Percentiles rank a stretch among this genome's conserved stretches.
These are phyloP conservation scores for Reticulascus tulasneorum DNA, from an alignment of 2,329 filamentous ascomycete genomes.

Conservation along the genomic window DNA sequence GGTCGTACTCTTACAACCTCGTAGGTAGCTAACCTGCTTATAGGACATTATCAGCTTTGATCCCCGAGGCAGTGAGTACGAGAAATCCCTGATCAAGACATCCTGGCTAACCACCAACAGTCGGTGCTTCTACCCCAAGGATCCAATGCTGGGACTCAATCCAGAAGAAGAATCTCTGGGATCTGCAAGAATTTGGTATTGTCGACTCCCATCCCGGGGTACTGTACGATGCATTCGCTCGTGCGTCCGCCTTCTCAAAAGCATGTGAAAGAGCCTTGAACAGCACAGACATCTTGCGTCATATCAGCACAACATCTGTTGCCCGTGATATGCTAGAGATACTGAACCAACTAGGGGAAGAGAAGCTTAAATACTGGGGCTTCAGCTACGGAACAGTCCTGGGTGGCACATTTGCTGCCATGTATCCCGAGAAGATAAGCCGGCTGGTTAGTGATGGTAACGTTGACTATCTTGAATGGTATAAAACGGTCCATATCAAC, in stretches of 20 bases:
- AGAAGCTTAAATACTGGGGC: slow-evolving; percentile 48
- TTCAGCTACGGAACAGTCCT: slow-evolving; percentile 53
- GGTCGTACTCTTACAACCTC: neutral
- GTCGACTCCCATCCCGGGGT: slow-evolving; percentile 43
- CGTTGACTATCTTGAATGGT: slow-evolving; percentile 53
- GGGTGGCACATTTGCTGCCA: slow-evolving; percentile 46
- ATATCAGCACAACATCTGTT: slow-evolving; percentile 40
- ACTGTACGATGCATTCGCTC: slow-evolving; percentile 39
- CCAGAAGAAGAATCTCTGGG: slow-evolving; percentile 39
- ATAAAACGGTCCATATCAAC: slow-evolving; percentile 37
- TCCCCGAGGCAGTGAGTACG: slow-evolving; percentile 38
- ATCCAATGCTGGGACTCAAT: slow-evolving; percentile 46
- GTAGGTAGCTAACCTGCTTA: neutral
- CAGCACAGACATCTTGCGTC: slow-evolving; percentile 30
- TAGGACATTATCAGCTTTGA: slow-evolving; percentile 50
- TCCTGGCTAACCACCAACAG: slow-evolving; percentile 10
- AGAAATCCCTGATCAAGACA: neutral
- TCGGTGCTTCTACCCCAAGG: slow-evolving; percentile 46
- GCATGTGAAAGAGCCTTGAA: slow-evolving; percentile 37
- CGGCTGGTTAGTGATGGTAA: slow-evolving; percentile 50
- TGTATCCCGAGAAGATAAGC: slow-evolving; percentile 48
- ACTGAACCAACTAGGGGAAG: slow-evolving; percentile 33
- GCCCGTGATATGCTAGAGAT: slow-evolving; percentile 47
- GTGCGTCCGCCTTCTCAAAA: slow-evolving; percentile 36
- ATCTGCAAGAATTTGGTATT: slow-evolving; percentile 37